Evolutionary conservation across 2,329 filamentous ascomycete genomes (phyloP), one percentile per base, ranked within the genome.

Genomic region (Phialophora expanda): DNA sequence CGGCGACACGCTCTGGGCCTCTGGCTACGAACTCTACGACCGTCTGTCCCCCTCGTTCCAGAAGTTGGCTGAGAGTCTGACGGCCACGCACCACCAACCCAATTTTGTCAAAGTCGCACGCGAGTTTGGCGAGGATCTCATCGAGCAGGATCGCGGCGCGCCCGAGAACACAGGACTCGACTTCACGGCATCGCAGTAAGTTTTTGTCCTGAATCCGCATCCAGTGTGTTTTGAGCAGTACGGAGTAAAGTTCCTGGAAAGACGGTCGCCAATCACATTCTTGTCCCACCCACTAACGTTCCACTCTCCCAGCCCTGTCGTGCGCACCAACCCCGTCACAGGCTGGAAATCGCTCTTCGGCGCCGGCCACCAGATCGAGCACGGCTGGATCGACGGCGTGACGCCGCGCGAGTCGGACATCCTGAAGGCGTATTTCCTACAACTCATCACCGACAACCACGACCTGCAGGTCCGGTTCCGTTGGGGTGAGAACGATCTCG

Each of bases 21-120:
- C 86, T 0, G 87, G 86, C 0, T 89, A 89, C 72, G 87, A 90
- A 70, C 75, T 88, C 9, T 90, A 89, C 72, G 87, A 90, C 72
- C 83, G 86, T 24, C 80, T 90, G 1, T 68, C 65, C 8, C 64
- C 79, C 1, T 78, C 83, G 0, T 84, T 85, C 60, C 85, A 85
- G 66, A 77, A 75, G 24, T 78, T 81, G 66, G 75, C 78, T 8
- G 74, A 79, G n/a, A 70, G 74, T 1, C 71, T 82, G 69, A 82
- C 79, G 32, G 76, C 74, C 56, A 78, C 74, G 4, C 75, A 74
- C 50, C 69, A 73, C 8, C 73, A 76, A 48, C 75, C 75, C 0
- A 64, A 62, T 20, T 78, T 77, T 55, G 73, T 74, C 48, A 66
- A 74, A n/a, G 65, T 71, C 6, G 75, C 77, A n/a, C 70, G 74